Evolutionary conservation across 2,329 filamentous ascomycete genomes (phyloP).

Genomic region (Penicillium sp.): DNA sequence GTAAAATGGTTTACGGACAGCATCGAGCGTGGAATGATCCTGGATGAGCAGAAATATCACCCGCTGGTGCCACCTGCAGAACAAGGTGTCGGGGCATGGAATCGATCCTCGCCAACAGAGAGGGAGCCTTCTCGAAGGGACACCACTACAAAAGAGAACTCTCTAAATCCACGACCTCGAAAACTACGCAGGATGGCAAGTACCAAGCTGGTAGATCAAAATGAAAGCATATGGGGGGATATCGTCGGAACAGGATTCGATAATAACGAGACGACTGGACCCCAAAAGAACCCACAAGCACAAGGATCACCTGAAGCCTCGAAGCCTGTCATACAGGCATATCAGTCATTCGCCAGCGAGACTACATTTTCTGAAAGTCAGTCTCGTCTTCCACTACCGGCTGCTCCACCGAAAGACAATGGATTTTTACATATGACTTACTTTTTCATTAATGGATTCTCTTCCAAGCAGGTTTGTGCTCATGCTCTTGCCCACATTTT

Average conservation of each 20-base stretch:
- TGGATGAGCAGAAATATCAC: constrained; percentile 84
- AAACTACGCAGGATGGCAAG: constrained; percentile 88
- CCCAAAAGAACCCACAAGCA: constrained; percentile 26
- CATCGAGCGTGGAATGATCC: constrained; percentile 78
- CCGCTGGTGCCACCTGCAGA: constrained; percentile 66
- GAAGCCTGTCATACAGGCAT: constrained; percentile 31
- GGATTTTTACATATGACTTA: constrained; percentile 55
- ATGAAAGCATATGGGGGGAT: constrained; percentile 83
- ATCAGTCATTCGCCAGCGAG: constrained; percentile 41
- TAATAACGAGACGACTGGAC: constrained; percentile 24
- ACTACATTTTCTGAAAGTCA: constrained; percentile 33
- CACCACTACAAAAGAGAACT: constrained; percentile 43
- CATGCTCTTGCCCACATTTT: neutral
- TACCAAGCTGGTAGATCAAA: constrained; percentile 75
- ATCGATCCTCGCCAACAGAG: constrained; percentile 44
- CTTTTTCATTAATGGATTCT: constrained; percentile 63
- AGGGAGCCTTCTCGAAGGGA: constrained; percentile 15
- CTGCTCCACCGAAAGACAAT: constrained; percentile 32
- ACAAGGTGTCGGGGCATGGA: constrained; percentile 76
- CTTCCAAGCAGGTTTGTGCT: constrained; percentile 48
- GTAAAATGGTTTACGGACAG: constrained; percentile 84
- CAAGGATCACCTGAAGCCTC: constrained; percentile 14
- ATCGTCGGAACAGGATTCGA: constrained; percentile 60
- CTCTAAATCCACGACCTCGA: constrained; percentile 61
- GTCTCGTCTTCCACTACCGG: constrained; percentile 14